Evolutionary conservation across 1,284 basidiomycete species (phyloP), one percentile per base, ranked within the genome.

Genomic region (Dichomitus squalens): DNA sequence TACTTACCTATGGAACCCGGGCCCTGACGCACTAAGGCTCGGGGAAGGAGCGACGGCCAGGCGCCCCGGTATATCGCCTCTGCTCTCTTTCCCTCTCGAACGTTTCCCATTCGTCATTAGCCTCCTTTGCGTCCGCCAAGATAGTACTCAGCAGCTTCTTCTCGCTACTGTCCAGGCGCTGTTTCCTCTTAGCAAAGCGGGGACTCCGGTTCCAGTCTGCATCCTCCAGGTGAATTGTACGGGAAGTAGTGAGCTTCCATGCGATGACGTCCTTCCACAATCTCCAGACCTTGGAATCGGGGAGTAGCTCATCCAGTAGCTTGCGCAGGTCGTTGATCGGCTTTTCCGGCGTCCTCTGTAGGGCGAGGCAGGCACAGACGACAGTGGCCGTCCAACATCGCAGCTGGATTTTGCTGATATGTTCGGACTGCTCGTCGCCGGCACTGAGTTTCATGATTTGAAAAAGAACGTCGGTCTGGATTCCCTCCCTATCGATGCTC

Each of bases 401-500:
- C 7, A 33, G 31, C 31, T 33, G 7, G 31, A 7, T 7, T 12
- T 33, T 33, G 7, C 12, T 6, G 43, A 50, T 4, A 47, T 25
- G 7, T 47, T 58, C 34, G n/a, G n/a, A n/a, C 56, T 31, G 0
- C 31, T 33, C 31, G 12, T 33, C 31, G n/a, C n/a, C n/a, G n/a
- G n/a, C n/a, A n/a, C n/a, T n/a, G 16, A 40, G 27, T 1, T 12
- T 12, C 11, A 58, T 46, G 11, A 59, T 46, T 20, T 55, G 40
- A 9, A 43, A 23, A 7, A 58, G 36, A 20, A 59, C 55, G 8
- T 46, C 31, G 21, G 36, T 16, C 40, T 62, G 60, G 25, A 59
- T 53, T 16, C 39, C 46, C 25, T 56, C 52, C 16, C 51, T 25
- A 34, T 62, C 60, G 16, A 59, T 14, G 7, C 57, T 52, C 11